Evolutionary conservation across 108 stramenopile genomes (phyloP), one percentile per base, ranked within the genome.

Genomic region (Nannochloropsis oceanica): DNA sequence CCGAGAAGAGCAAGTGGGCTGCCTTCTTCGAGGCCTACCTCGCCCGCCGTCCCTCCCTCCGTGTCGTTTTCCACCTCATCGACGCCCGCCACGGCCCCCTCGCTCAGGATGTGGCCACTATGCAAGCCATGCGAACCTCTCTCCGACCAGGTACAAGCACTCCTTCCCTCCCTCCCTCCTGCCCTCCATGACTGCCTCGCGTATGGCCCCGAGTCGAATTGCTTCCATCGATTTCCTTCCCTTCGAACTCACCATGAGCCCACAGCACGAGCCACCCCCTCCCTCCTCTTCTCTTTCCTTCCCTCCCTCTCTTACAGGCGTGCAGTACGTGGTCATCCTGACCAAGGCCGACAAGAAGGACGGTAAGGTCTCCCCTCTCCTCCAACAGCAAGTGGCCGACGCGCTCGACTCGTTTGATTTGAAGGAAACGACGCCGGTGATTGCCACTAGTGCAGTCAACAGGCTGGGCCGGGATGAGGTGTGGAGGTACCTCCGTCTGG

Each of bases 71-170:
- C 82, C 97, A 97, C 84, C 89, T 98, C 24, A 90, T 98, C 44
- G 97, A 98, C 91, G 92, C 92, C 20, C 91, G 97, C 11, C 95
- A 96, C 83, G 97, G 96, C 0, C 94, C 95, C 26, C 94, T 95
- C 20, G 95, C 93, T 2, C 95, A 96, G 90, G 97, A 98, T 86
- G 79, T 82, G 18, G 91, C 90, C 46, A 96, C 95, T 81, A 96
- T 98, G 95, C 91, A 92, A 82, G 90, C 92, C 73, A 91, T 96
- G 93, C 25, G 89, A 91, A 73, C 90, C 42, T 84, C 0, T 80
- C 87, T 12, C 25, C 25, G 42, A 81, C 82, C 34, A 82, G 82
- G 79, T 80, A 26, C 1, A 7, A 25, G n/a, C 25, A 73, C n/a
- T 3, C 25, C 13, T 13, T 26, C 13, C 80, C 13, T 24, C n/a